phyloP scores from a whole-genome alignment of 1,284 basidiomycete genomes.

The Bondarzewia mesenterica region DNA sequence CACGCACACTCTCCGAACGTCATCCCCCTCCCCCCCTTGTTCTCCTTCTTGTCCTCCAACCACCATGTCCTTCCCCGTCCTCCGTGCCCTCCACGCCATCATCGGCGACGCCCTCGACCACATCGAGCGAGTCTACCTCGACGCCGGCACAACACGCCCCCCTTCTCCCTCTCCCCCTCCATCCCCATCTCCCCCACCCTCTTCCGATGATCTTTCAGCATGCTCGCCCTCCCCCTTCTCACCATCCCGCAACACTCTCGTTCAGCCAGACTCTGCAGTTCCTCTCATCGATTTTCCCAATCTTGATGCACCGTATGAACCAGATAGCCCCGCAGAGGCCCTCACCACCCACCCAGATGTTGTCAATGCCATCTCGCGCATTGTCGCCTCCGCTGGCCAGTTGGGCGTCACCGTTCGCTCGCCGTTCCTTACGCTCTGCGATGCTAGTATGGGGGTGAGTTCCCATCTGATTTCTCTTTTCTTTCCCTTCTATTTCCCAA shows the following conservation, averaged over 20 bases:
- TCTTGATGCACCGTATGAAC: slow-evolving; percentile 40
- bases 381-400: slow-evolving; percentile 62
- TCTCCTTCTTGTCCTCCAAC: neutral
- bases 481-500: neutral
- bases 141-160: slow-evolving; percentile 20
- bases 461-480: neutral
- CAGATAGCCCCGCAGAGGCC: slow-evolving; percentile 38
- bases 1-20: too few species aligned
- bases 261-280: slow-evolving; percentile 5
- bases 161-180: slow-evolving; percentile 3
- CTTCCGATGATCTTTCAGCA: slow-evolving; percentile 7
- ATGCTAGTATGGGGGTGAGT: slow-evolving; percentile 57
- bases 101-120: slow-evolving; percentile 62
- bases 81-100: slow-evolving; percentile 56
- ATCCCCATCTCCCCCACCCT: slow-evolving; percentile 9
- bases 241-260: slow-evolving; percentile 8
- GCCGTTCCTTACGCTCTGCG: slow-evolving; percentile 60
- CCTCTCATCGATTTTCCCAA: slow-evolving; percentile 50
- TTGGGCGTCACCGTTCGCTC: slow-evolving; percentile 51
- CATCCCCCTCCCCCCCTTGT: neutral
- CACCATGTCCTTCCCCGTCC: slow-evolving; percentile 46
- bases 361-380: slow-evolving; percentile 47
- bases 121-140: slow-evolving; percentile 51
- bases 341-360: slow-evolving; percentile 52
- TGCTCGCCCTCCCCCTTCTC: slow-evolving; percentile 5